A percentile compares a stretch with the other conserved stretches of the same genome.
Conservation (phyloP, 345 rosid species). For the Linum tenue region DNA sequence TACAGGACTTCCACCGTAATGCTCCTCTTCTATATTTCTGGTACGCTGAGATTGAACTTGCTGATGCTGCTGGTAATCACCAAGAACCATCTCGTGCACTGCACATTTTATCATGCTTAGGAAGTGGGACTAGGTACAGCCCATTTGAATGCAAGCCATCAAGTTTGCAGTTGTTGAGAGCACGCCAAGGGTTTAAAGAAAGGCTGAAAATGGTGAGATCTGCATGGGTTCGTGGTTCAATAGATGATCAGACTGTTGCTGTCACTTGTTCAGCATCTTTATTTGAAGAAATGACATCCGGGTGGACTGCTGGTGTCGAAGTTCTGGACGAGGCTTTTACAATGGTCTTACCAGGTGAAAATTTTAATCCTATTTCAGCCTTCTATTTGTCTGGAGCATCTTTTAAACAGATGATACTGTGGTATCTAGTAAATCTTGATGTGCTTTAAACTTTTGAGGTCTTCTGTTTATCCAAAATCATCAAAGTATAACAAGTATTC, state of each 20-base stretch:
- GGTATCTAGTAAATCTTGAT: too few relatives aligned
- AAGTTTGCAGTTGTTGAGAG: conserved; percentile 72
- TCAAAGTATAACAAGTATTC: too few relatives aligned
- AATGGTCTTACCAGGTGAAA: conserved; percentile 83
- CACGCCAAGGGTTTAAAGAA: conserved; percentile 82
- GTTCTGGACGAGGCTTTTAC: conserved; percentile 52
- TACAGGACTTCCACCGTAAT: conserved; percentile 59
- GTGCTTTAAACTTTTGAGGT: too few relatives aligned
- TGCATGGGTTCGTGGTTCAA: conserved; percentile 59
- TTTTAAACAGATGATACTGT: too few relatives aligned
- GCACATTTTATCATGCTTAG: conserved; percentile 69
- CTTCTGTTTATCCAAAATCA: too few relatives aligned
- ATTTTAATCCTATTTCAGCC: neutral
- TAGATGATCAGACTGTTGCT: conserved; percentile 69
- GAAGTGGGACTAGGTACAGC: conserved; percentile 52
- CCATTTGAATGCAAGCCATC: conserved; percentile 63
- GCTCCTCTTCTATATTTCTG: conserved; percentile 65
- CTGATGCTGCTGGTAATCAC: conserved; percentile 19
- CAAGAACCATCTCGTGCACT: conserved; percentile 55
- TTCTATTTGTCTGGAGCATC: neutral
- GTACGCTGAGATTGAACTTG: conserved; percentile 85
- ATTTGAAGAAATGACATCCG: conserved; percentile 76
- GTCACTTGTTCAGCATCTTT: conserved; percentile 68
- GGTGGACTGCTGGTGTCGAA: conserved; percentile 52
- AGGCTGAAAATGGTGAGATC: conserved; percentile 44